Base-by-base conservation (phyloP, 1,284 basidiomycete genomes). In the Ustilago vetiveriae region DNA sequence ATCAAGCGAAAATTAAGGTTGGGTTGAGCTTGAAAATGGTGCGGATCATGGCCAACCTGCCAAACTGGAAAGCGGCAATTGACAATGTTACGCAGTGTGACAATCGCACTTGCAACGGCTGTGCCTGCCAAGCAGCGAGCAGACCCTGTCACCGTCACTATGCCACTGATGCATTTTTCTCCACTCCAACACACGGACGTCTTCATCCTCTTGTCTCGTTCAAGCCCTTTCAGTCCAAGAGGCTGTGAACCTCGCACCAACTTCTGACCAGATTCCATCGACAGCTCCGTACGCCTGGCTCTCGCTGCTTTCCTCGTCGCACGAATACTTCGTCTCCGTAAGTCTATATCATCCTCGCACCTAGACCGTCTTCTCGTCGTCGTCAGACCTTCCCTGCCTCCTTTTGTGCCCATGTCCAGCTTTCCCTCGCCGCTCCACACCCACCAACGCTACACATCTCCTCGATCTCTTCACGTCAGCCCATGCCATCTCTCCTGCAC, bases 71-170 rank as follows among this genome's bases (percentile, higher is more conserved):
- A 16, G 33, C 33, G 17, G 33, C 10, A 35, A 8, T 19, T 17
- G 36, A 21, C n/a, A n/a, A n/a, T n/a, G n/a, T n/a, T n/a, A n/a
- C n/a, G n/a, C n/a, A n/a, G n/a, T n/a, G n/a, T n/a, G n/a, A n/a
- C n/a, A n/a, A n/a, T n/a, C n/a, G n/a, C n/a, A n/a, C n/a, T n/a
- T n/a, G n/a, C n/a, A n/a, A n/a, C n/a, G 10, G 24, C n/a, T 27
- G 39, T 41, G 39, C 39, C 39, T 41, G 39, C 39, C 39, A 41
- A 41, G 39, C 39, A 37, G 36, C 7, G 36, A 21, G 36, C 36
- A 8, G 36, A 37, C 36, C 36, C 36, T 37, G 36, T 13, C 27
- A 7, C 7, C 27, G 27, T 13, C n/a, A n/a, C n/a, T n/a, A n/a
- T n/a, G n/a, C 27, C 19, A 37, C n/a, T 37, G 36, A 37, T 14